Evolutionary conservation across 2,329 filamentous ascomycete genomes (phyloP).

Genomic region (Aspergillus flavus): DNA sequence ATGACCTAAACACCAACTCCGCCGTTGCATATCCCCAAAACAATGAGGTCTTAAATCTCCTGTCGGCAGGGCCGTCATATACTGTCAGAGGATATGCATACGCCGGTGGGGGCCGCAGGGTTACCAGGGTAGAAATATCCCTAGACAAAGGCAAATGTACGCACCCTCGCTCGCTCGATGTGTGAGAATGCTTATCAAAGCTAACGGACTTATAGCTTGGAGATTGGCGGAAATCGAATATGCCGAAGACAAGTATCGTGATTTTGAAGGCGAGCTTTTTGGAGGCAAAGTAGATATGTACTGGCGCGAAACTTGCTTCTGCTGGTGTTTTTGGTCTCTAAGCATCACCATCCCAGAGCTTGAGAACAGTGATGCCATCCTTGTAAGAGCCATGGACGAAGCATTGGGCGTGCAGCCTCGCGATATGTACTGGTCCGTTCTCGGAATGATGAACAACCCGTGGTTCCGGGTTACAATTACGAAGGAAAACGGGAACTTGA

Average conservation of each 20-base stretch:
- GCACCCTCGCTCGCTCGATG: background rate
- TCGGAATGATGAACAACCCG: conserved; percentile 98
- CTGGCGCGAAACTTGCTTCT: conserved; percentile 80
- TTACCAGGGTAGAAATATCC: conserved; percentile 81
- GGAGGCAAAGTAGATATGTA: conserved; percentile 78
- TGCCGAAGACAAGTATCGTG: conserved; percentile 81
- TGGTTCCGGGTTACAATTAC: conserved; percentile 84
- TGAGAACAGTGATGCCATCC: conserved; percentile 67
- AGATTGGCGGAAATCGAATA: conserved; percentile 75
- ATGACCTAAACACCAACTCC: conserved; percentile 86
- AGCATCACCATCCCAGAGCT: conserved; percentile 67
- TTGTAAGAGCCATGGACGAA: conserved; percentile 88
- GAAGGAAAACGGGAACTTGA: conserved; percentile 64
- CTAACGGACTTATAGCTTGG: conserved; percentile 58
- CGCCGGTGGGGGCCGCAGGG: conserved; percentile 78
- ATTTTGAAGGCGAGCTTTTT: conserved; percentile 64
- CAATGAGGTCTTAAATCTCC: conserved; percentile 64
- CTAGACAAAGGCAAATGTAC: conserved; percentile 73
- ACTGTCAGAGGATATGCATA: conserved; percentile 81
- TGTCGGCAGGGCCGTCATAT: conserved; percentile 58
- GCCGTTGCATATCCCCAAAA: conserved; percentile 80
- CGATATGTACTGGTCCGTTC: conserved; percentile 94
- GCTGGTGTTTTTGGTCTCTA: conserved; percentile 90
- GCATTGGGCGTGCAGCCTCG: conserved; percentile 81
- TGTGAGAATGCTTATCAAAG: background rate